Percentiles rank a stretch among this genome's conserved stretches.
These are phyloP conservation scores for Exophiala sp. DNA, from an alignment of 2,329 filamentous ascomycete species.

Conservation along the genomic window DNA sequence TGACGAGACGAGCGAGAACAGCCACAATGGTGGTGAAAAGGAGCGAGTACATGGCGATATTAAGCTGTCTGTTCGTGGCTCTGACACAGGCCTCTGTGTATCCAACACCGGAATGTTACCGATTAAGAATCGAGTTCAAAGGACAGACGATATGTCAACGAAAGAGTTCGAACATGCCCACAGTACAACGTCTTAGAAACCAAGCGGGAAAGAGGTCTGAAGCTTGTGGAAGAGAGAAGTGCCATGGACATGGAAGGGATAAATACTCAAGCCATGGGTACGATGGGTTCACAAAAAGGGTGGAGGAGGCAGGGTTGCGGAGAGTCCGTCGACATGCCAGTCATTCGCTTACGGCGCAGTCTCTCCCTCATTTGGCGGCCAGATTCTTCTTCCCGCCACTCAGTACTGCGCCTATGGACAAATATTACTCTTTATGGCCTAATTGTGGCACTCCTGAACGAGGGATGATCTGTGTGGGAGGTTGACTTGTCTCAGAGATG, in stretches of 20 bases:
- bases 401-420: neutral
- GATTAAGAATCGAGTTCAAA: neutral
- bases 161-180: neutral
- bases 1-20: slow-evolving; percentile 33
- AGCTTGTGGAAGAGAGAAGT: neutral
- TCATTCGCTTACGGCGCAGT: neutral
- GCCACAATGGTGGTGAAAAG: slow-evolving; percentile 31
- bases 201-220: neutral
- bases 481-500: slow-evolving; percentile 24
- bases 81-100: neutral
- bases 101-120: neutral
- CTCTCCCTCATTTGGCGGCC: neutral
- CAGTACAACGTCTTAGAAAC: neutral
- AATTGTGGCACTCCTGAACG: slow-evolving; percentile 10
- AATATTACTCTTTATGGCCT: slow-evolving; percentile 1
- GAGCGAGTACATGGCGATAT: slow-evolving; percentile 24
- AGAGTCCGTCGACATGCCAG: slow-evolving; percentile 9
- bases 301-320: slow-evolving; percentile 13
- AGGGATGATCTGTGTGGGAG: slow-evolving; percentile 6
- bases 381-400: slow-evolving; percentile 14
- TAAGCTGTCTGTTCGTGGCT: neutral
- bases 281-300: slow-evolving; percentile 6
- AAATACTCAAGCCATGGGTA: neutral
- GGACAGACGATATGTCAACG: neutral
- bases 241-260: slow-evolving; percentile 1